Conservation (phyloP, 208 protist species). For the Leishmania tropica region DNA sequence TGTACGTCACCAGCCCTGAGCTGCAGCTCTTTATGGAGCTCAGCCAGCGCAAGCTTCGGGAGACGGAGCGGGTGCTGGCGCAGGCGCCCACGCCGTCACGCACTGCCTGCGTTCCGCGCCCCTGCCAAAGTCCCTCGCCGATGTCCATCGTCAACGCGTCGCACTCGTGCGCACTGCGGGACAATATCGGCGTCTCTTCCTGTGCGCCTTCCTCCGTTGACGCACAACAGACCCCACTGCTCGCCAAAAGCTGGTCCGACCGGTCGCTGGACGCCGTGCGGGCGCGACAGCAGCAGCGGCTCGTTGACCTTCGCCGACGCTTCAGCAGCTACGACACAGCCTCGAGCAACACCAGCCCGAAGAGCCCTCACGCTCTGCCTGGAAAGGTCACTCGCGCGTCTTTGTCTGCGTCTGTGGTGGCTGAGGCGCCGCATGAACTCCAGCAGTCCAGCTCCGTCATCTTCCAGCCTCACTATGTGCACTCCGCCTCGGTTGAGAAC, state of each 20-base stretch:
- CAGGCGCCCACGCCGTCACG: slow-evolving; percentile 1
- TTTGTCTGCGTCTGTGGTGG: neutral
- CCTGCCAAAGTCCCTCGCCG: neutral
- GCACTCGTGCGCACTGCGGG: neutral
- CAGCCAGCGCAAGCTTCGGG: slow-evolving; percentile 65
- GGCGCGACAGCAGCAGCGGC: slow-evolving; percentile 20
- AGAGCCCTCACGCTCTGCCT: neutral
- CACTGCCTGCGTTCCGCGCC: neutral
- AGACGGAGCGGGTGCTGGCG: slow-evolving; percentile 62
- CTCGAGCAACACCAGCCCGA: neutral
- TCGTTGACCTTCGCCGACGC: slow-evolving; percentile 22
- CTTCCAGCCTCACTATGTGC: neutral
- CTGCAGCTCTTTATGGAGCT: slow-evolving; percentile 72
- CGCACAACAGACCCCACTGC: neutral
- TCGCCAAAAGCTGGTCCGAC: neutral
- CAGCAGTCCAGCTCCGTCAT: slow-evolving; percentile 5
- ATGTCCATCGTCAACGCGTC: neutral
- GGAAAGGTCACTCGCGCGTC: neutral
- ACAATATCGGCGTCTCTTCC: neutral
- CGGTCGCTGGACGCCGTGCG: neutral
- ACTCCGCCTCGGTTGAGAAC: neutral
- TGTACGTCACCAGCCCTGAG: slow-evolving; percentile 52
- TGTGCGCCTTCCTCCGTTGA: neutral
- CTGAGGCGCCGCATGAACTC: neutral
- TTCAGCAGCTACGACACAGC: slow-evolving; percentile 15